Percentiles rank a stretch among this genome's conserved stretches.
phyloP scores from a whole-genome alignment of 2,329 filamentous ascomycete genomes.

The Cladosporium austrohemisphaericum region DNA sequence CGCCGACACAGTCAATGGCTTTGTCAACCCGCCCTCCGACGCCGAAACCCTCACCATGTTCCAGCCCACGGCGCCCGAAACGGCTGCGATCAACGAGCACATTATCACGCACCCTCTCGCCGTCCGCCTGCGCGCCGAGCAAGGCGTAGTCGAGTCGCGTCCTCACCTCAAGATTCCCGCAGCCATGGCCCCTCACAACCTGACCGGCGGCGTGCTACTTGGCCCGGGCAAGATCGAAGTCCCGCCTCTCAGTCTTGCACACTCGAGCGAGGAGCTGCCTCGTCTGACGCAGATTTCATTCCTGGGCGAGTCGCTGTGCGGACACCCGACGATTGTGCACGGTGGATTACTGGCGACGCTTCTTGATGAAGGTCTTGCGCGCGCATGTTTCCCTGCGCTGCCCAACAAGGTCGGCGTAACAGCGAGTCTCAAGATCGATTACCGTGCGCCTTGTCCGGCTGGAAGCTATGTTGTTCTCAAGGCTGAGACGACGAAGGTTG shows the following conservation, averaged over 20 bases:
- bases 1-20: conserved; percentile 45
- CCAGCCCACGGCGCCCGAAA: conserved; percentile 51
- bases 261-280: conserved; percentile 55
- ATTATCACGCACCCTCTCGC: conserved; percentile 76
- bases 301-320: conserved; percentile 75
- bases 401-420: conserved; percentile 85
- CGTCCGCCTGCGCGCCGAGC: conserved; percentile 61
- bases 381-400: conserved; percentile 82
- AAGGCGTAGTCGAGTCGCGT: conserved; percentile 68
- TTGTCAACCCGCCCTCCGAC: conserved; percentile 60
- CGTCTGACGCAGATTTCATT: conserved; percentile 65
- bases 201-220: conserved; percentile 76
- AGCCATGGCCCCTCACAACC: conserved; percentile 64
- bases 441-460: conserved; percentile 74
- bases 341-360: conserved; percentile 89
- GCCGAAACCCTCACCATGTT: conserved; percentile 69
- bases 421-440: conserved; percentile 77
- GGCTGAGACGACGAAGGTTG: conserved; percentile 76
- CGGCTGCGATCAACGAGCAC: conserved; percentile 61
- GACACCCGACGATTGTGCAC: conserved; percentile 86
- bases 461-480: conserved; percentile 72
- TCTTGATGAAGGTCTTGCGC: conserved; percentile 82
- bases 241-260: conserved; percentile 73
- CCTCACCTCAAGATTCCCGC: conserved; percentile 84
- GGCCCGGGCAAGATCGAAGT: conserved; percentile 74